Percentiles rank a stretch among this genome's conserved stretches.
These are phyloP conservation scores for Stentor coeruleus DNA, from an alignment of 73 alveolate genomes.

Conservation along the genomic window DNA sequence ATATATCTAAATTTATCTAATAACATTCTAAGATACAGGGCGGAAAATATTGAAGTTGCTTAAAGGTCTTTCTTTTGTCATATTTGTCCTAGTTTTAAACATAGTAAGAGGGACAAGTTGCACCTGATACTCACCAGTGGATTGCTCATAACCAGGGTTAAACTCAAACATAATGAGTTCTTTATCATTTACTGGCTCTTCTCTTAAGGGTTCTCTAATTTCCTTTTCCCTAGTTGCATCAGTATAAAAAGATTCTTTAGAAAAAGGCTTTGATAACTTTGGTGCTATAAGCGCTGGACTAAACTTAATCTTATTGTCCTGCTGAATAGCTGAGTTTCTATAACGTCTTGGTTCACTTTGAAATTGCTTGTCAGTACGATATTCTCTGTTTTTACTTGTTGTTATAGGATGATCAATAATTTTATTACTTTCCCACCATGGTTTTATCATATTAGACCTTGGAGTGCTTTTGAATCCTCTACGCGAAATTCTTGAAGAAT, in stretches of 20 bases:
- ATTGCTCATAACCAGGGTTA: neutral
- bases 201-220: neutral
- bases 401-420: neutral
- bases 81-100: neutral
- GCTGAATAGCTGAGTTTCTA: neutral
- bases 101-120: conserved; percentile 13
- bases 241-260: neutral
- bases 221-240: neutral
- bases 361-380: neutral
- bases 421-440: conserved; percentile 22
- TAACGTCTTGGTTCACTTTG: neutral
- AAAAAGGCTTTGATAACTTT: neutral
- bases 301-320: neutral
- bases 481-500: conserved; percentile 8
- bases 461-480: conserved; percentile 16
- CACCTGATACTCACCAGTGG: neutral
- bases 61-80: neutral
- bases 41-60: neutral
- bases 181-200: neutral
- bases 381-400: neutral
- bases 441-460: neutral
- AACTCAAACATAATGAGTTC: conserved; percentile 21
- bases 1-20: no score
- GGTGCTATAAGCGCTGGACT: neutral
- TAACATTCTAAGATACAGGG: neutral